Conservation (phyloP, 225 moss, liverwort and hornwort genomes). For the Ulota crispa region DNA sequence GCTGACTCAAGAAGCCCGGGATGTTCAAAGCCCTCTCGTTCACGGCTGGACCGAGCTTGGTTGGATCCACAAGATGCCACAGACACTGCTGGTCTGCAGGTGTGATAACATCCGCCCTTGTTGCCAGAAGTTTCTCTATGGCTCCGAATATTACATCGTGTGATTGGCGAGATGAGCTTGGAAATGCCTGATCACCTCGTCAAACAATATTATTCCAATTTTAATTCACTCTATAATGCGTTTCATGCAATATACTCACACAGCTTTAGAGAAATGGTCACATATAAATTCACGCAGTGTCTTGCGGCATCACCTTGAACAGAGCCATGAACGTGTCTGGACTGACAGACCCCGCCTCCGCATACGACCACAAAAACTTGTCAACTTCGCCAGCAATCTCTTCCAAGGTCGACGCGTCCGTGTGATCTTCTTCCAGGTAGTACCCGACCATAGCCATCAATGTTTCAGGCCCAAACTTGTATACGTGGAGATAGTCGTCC, state of each 20-base stretch:
- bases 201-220: neutral
- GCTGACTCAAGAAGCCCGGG: constrained; percentile 79
- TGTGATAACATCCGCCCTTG: constrained; percentile 31
- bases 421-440: constrained; percentile 31
- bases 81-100: constrained; percentile 63
- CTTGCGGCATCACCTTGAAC: constrained; percentile 29
- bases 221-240: neutral
- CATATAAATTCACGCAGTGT: neutral
- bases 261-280: neutral
- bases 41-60: constrained; percentile 69
- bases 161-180: constrained; percentile 57
- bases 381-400: constrained; percentile 51
- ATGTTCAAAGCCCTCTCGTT: constrained; percentile 80
- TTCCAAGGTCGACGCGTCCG: constrained; percentile 25
- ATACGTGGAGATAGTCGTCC: constrained; percentile 53
- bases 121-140: constrained; percentile 78
- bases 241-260: neutral
- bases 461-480: constrained; percentile 47
- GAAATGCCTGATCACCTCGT: constrained; percentile 58
- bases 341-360: constrained; percentile 44
- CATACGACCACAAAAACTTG: constrained; percentile 51
- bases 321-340: constrained; percentile 45
- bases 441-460: constrained; percentile 40
- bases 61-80: constrained; percentile 81
- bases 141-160: constrained; percentile 79